phyloP scores from a whole-genome alignment of 2,329 filamentous ascomycete species.

The Penicillium sp. region DNA sequence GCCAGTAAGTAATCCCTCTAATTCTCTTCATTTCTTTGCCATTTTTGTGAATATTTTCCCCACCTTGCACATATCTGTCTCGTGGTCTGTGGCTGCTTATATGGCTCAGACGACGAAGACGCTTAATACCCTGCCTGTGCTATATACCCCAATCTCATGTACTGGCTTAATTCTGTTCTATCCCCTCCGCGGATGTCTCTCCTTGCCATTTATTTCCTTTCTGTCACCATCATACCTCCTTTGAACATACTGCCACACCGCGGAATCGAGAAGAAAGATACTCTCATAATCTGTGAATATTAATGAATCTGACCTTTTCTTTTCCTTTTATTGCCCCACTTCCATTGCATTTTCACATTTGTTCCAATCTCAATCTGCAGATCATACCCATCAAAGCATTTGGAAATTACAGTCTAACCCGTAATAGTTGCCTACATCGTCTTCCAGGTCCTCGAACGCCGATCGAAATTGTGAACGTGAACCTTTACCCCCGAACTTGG shows the following conservation, averaged over 20 bases:
- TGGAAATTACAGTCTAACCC: constrained; percentile 6
- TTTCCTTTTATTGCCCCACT: background rate
- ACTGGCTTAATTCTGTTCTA: background rate
- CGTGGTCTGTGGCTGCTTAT: background rate
- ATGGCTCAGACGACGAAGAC: background rate
- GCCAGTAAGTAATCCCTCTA: constrained; percentile 37
- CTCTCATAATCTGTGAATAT: constrained; percentile 17
- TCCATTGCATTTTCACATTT: background rate
- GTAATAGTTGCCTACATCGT: constrained; percentile 34
- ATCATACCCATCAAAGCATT: background rate
- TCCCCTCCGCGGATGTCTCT: background rate
- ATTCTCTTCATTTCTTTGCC: background rate
- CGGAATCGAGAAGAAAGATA: constrained; percentile 2
- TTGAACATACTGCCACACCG: background rate
- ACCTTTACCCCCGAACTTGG: background rate
- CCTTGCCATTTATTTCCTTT: constrained; percentile 1
- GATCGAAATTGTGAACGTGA: constrained; percentile 11
- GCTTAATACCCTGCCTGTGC: background rate
- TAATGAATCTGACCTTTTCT: constrained; percentile 12
- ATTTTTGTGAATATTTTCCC: background rate
- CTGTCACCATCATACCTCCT: background rate
- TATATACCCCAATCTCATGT: constrained; percentile 15
- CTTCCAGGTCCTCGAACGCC: constrained; percentile 35
- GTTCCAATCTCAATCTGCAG: background rate
- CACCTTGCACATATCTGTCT: constrained; percentile 1